Conservation (phyloP, 495 filamentous ascomycete species). For the Platismatia glauca region DNA sequence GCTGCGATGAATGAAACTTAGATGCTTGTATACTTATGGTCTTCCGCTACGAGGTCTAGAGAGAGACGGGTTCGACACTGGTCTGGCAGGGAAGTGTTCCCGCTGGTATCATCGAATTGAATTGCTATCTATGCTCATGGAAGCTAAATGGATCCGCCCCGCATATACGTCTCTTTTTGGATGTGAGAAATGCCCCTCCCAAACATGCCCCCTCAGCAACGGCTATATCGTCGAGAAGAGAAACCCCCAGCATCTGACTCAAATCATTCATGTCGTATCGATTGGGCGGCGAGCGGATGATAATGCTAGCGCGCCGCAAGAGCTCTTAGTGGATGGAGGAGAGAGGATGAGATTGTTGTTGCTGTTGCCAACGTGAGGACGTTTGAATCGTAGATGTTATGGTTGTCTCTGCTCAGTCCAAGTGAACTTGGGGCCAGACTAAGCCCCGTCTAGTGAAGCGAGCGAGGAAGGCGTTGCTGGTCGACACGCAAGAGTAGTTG, state of each 20-base stretch:
- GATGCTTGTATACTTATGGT: neutral
- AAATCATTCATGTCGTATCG: neutral
- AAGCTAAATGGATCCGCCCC: slow-evolving; percentile 4
- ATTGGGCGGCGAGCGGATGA: neutral
- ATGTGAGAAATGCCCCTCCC: neutral
- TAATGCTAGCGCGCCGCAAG: neutral
- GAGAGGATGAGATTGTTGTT: neutral
- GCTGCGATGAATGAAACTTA: neutral
- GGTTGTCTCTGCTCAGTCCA: neutral
- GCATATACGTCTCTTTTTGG: neutral
- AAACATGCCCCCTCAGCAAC: neutral
- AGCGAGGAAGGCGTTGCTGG: neutral
- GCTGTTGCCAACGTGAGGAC: neutral
- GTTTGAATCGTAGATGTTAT: neutral
- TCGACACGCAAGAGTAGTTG: neutral
- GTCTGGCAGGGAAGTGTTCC: neutral
- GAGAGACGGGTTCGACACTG: neutral
- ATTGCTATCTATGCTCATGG: slow-evolving; percentile 15
- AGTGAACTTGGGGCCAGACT: neutral
- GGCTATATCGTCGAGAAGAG: neutral
- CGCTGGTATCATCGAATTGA: slow-evolving; percentile 4
- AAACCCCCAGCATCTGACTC: neutral
- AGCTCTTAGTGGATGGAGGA: neutral
- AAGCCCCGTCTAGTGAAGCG: neutral
- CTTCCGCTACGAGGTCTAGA: neutral